Conservation (phyloP, 2,329 filamentous ascomycete genomes). For the Pyrenochaeta sp. region DNA sequence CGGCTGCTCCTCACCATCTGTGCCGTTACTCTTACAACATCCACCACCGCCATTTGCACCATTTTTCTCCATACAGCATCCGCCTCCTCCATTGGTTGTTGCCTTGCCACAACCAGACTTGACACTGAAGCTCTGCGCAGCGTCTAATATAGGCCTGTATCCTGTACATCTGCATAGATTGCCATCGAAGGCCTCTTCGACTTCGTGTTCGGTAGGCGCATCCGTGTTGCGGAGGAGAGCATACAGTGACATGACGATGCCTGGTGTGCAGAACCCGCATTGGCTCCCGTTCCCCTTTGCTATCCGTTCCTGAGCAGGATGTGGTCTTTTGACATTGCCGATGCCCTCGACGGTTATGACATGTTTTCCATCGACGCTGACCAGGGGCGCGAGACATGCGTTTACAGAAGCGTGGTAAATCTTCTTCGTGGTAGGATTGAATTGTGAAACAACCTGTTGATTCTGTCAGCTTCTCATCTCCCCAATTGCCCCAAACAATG, state of each 20-base stretch:
- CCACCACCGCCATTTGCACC: conserved; percentile 54
- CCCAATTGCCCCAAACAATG: not conserved
- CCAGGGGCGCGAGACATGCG: conserved; percentile 90
- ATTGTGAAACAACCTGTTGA: conserved; percentile 79
- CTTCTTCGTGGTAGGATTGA: conserved; percentile 88
- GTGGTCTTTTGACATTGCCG: conserved; percentile 83
- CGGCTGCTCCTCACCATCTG: conserved; percentile 49
- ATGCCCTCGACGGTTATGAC: conserved; percentile 98
- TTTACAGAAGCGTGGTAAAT: conserved; percentile 98
- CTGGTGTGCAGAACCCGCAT: conserved; percentile 95
- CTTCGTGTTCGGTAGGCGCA: conserved; percentile 77
- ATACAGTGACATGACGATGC: conserved; percentile 97
- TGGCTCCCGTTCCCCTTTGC: conserved; percentile 92
- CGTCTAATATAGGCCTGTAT: conserved; percentile 92
- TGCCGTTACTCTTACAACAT: conserved; percentile 51
- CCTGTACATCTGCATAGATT: conserved; percentile 96
- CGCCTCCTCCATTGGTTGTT: conserved; percentile 65
- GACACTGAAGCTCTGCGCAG: conserved; percentile 85
- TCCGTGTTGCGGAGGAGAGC: conserved; percentile 87
- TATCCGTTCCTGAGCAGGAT: conserved; percentile 89
- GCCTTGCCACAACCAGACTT: conserved; percentile 65
- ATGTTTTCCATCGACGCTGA: conserved; percentile 96
- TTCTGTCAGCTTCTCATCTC: conserved; percentile 5
- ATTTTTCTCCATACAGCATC: conserved; percentile 75
- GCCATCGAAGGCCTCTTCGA: conserved; percentile 97